Evolutionary conservation across 768 basidiomycete species (phyloP).

Genomic region (Phanerodontia chrysosporium): DNA sequence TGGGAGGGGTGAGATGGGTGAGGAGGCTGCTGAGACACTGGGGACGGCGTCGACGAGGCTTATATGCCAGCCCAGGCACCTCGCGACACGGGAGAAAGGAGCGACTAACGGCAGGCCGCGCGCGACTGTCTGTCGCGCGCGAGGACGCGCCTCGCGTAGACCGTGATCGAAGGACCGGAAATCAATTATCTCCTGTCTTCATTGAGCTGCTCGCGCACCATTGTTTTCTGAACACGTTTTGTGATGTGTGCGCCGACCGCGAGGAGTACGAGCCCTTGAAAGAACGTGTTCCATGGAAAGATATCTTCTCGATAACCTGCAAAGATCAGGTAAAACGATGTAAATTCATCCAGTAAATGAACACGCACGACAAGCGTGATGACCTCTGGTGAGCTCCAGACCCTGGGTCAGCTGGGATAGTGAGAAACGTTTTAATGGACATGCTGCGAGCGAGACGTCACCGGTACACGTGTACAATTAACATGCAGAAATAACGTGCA

Average conservation of each 20-base stretch:
- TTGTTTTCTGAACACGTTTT: background rate
- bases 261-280: background rate
- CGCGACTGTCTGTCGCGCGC: background rate
- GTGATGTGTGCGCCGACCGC: background rate
- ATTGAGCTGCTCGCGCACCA: background rate
- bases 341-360: background rate
- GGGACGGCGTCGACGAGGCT: background rate
- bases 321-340: background rate
- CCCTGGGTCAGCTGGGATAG: background rate
- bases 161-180: background rate
- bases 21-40: background rate
- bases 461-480: background rate
- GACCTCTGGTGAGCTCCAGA: background rate
- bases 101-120: background rate
- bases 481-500: no score
- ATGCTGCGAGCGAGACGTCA: background rate
- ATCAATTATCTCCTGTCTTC: background rate
- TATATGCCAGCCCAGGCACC: background rate
- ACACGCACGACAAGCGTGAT: background rate
- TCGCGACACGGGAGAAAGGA: background rate
- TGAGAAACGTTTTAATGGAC: background rate
- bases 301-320: background rate
- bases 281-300: background rate
- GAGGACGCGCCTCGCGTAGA: background rate
- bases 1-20: background rate